Evolutionary conservation across 768 basidiomycete genomes (phyloP).

Genomic region (Pleurotus tuber-regium): DNA sequence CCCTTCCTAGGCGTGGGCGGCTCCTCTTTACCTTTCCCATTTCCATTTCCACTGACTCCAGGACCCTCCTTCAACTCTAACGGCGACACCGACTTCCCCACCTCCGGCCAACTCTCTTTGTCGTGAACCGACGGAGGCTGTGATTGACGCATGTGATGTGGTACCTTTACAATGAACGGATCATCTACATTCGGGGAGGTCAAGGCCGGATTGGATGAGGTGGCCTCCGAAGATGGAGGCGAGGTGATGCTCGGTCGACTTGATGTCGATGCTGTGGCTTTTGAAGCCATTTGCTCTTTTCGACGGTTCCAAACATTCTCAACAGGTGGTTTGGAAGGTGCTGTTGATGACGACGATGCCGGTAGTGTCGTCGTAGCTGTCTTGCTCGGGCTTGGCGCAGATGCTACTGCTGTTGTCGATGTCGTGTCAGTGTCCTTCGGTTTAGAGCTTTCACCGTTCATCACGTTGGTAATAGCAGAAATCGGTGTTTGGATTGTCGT

Average conservation of each 20-base stretch:
- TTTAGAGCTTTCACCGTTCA: too few species aligned
- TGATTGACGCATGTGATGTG: neutral
- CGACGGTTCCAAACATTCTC: slow-evolving; percentile 30
- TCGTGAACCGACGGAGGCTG: slow-evolving; percentile 29
- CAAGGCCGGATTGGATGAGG: neutral
- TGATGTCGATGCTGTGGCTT: neutral
- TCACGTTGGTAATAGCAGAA: neutral
- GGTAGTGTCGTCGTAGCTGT: neutral
- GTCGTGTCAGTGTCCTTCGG: too few species aligned
- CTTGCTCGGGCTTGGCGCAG: neutral
- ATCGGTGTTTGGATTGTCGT: slow-evolving; percentile 6
- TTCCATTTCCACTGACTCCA: slow-evolving; percentile 12
- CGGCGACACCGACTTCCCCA: slow-evolving; percentile 29
- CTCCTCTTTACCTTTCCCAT: slow-evolving; percentile 11
- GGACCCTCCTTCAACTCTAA: slow-evolving; percentile 13
- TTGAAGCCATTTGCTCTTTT: slow-evolving; percentile 24
- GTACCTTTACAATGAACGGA: slow-evolving; percentile 9
- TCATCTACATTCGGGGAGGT: slow-evolving; percentile 5
- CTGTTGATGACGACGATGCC: neutral
- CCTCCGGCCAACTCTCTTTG: slow-evolving; percentile 43
- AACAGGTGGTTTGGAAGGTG: slow-evolving; percentile 17
- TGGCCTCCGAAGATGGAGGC: neutral
- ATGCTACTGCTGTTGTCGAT: slow-evolving; percentile 12
- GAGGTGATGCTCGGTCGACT: neutral
- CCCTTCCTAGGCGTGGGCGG: slow-evolving; percentile 21